These are phyloP conservation scores for Aspergillus ochraceus DNA, from an alignment of 2,329 filamentous ascomycete species.

Conservation along the genomic window DNA sequence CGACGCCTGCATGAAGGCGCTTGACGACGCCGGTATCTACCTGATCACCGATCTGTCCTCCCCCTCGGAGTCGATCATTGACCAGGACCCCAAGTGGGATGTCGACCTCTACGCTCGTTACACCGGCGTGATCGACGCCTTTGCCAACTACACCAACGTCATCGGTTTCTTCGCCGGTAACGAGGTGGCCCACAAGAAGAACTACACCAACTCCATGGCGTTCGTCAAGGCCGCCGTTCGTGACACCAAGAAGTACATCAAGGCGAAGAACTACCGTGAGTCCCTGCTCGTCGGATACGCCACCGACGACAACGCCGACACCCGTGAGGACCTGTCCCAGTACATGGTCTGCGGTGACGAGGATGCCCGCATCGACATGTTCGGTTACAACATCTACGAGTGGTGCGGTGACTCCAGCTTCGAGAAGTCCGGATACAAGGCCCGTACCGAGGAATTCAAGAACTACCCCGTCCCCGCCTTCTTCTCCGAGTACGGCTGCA, in stretches of 20 bases:
- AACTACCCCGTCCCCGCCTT: conserved; percentile 93
- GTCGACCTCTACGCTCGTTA: conserved; percentile 77
- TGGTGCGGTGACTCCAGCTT: conserved; percentile 91
- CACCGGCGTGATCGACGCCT: conserved; percentile 75
- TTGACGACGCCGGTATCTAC: conserved; percentile 88
- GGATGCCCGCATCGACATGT: conserved; percentile 80
- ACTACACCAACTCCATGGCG: conserved; percentile 86
- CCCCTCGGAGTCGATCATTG: conserved; percentile 80
- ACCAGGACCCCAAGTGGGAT: conserved; percentile 76
- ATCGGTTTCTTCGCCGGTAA: conserved; percentile 99
- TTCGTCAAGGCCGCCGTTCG: conserved; percentile 98
- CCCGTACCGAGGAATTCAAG: conserved; percentile 80
- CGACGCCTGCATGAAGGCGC: conserved; percentile 76
- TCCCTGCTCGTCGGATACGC: conserved; percentile 90
- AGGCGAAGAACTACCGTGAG: conserved; percentile 67
- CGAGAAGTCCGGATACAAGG: conserved; percentile 73
- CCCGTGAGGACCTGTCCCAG: conserved; percentile 77
- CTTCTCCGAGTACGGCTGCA: conserved; percentile 99
- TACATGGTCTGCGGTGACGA: conserved; percentile 89
- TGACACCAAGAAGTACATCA: conserved; percentile 94
- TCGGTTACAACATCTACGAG: conserved; percentile 99
- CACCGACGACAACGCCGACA: conserved; percentile 85
- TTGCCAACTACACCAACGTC: conserved; percentile 83
- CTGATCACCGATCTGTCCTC: conserved; percentile 88
- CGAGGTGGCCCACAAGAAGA: conserved; percentile 85